Evolutionary conservation across 768 basidiomycete species (phyloP).

Genomic region (Boletus tomentosulus): DNA sequence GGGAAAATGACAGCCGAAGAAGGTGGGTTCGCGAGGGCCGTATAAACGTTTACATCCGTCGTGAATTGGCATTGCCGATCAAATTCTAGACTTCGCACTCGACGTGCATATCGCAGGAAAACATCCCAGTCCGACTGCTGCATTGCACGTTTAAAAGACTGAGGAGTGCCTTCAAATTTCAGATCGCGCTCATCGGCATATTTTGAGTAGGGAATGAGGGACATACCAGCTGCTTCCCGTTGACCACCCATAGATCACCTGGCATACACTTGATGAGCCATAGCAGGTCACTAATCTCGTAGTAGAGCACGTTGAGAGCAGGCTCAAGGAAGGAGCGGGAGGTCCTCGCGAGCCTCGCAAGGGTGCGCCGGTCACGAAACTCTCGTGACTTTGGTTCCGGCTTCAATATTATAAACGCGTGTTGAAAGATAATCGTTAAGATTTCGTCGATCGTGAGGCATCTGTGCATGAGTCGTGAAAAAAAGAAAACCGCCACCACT

Average conservation of each 20-base stretch:
- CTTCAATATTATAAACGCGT: constrained; percentile 26
- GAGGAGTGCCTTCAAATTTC: background rate
- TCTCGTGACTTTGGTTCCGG: constrained; percentile 26
- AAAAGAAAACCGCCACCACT: constrained; percentile 17
- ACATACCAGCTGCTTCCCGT: constrained; percentile 28
- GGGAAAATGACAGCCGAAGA: constrained; percentile 21
- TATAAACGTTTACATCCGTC: constrained; percentile 21
- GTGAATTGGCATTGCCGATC: constrained; percentile 25
- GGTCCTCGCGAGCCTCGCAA: constrained; percentile 31
- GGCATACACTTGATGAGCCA: constrained; percentile 32
- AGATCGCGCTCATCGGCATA: constrained; percentile 2
- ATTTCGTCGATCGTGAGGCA: constrained; percentile 32
- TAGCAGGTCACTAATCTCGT: constrained; percentile 29
- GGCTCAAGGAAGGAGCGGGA: constrained; percentile 30
- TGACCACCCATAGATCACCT: constrained; percentile 31
- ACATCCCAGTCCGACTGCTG: constrained; percentile 24
- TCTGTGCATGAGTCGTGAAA: constrained; percentile 29
- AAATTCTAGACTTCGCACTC: constrained; percentile 30
- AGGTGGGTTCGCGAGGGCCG: constrained; percentile 13
- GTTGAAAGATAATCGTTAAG: constrained; percentile 29
- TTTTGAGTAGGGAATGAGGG: background rate
- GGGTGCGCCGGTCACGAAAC: constrained; percentile 28
- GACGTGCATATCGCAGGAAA: constrained; percentile 26
- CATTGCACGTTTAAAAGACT: constrained; percentile 24
- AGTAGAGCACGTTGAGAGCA: constrained; percentile 30